Percentiles rank a stretch among this genome's conserved stretches.
These are phyloP conservation scores for Wallacemonas rigidus DNA, from an alignment of 208 protist species.

Conservation along the genomic window DNA sequence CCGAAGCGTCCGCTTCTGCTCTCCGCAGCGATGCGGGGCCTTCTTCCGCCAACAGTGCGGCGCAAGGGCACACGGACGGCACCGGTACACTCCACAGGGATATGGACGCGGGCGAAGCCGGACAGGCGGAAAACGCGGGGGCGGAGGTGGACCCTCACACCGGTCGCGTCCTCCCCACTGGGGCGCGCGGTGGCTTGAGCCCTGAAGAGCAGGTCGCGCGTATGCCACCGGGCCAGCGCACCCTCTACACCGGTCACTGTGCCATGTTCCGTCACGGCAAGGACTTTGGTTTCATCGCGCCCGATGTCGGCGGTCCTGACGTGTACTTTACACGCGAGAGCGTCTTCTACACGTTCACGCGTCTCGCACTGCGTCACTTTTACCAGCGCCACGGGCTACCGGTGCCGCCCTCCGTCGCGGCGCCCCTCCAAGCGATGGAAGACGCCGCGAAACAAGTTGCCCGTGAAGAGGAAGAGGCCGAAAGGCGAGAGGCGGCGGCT, in stretches of 20 bases:
- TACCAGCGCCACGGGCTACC: slow-evolving; percentile 30
- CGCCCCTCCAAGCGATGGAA: slow-evolving; percentile 11
- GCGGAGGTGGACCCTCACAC: neutral
- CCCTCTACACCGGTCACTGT: slow-evolving; percentile 52
- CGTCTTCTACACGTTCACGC: slow-evolving; percentile 65
- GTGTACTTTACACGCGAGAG: slow-evolving; percentile 77
- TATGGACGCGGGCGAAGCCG: neutral
- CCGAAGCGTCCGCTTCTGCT: too few relatives aligned
- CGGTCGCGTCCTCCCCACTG: neutral
- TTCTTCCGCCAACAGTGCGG: too few relatives aligned
- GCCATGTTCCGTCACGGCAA: slow-evolving; percentile 68
- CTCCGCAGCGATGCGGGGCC: too few relatives aligned
- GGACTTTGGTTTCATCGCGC: slow-evolving; percentile 78
- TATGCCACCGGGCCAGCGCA: slow-evolving; percentile 65
- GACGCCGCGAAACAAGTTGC: neutral
- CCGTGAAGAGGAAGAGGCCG: neutral
- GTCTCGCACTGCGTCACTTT: slow-evolving; percentile 53
- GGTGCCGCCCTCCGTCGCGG: slow-evolving; percentile 25
- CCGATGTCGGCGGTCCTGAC: slow-evolving; percentile 74
- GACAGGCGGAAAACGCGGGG: neutral
- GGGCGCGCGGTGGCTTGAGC: slow-evolving; percentile 25
- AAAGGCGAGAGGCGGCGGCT: neutral
- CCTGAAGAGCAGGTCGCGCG: slow-evolving; percentile 68
- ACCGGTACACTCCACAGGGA: neutral
- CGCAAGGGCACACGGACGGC: neutral